Evolutionary conservation across 1,284 basidiomycete species (phyloP).

Genomic region (Ustilago curta): DNA sequence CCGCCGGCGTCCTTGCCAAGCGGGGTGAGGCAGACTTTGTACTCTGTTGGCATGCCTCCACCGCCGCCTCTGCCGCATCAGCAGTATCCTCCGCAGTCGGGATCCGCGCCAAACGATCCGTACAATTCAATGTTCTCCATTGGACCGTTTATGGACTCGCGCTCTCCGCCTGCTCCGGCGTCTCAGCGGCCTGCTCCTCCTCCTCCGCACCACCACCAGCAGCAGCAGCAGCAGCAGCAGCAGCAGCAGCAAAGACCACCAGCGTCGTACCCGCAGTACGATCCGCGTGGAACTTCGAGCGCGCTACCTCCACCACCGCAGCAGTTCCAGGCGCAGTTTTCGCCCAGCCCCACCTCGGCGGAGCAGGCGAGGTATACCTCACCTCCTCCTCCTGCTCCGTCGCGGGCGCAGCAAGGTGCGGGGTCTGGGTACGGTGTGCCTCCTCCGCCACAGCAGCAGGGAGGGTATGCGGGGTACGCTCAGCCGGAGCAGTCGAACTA

Average conservation of each 20-base stretch:
- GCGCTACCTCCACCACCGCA: constrained; percentile 35
- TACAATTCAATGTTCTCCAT: constrained; percentile 43
- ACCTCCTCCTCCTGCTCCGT: constrained; percentile 27
- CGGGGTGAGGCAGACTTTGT: constrained; percentile 6
- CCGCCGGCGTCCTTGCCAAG: constrained; percentile 31
- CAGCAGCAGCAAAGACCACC: constrained; percentile 11
- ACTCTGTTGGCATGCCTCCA: constrained; percentile 4
- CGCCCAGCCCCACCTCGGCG: constrained; percentile 12
- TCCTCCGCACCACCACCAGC: neutral
- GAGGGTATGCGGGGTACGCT: constrained; percentile 17
- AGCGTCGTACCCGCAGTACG: constrained; percentile 23
- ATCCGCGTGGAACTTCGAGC: constrained; percentile 3
- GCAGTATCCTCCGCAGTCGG: constrained; percentile 12
- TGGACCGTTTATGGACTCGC: constrained; percentile 35
- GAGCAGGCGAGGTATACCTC: constrained; percentile 27
- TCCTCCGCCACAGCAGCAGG: constrained; percentile 21
- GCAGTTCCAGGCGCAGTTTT: constrained; percentile 30
- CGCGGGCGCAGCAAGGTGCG: neutral
- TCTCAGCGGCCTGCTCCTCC: constrained; percentile 4
- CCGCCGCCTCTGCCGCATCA: constrained; percentile 17
- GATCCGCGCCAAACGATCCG: constrained; percentile 17
- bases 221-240: neutral
- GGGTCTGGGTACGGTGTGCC: constrained; percentile 14
- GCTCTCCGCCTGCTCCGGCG: constrained; percentile 22
- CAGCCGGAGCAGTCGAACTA: constrained; percentile 19